Evolutionary conservation across 352 stramenopile genomes (phyloP), one percentile per base, ranked within the genome.

Genomic region (Pythium brachiatum): DNA sequence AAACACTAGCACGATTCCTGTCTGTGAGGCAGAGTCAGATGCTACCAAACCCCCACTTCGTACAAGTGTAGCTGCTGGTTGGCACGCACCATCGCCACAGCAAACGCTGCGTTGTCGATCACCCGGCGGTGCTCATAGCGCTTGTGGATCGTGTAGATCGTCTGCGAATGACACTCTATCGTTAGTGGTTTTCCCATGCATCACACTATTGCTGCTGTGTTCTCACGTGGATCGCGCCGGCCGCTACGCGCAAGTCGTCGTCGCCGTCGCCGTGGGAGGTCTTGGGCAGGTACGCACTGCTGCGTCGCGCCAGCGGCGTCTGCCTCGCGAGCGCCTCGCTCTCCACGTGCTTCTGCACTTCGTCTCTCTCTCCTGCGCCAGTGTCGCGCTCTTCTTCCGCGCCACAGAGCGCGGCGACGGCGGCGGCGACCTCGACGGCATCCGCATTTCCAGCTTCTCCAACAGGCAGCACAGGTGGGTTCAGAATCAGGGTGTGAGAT

Each of bases 111-210:
- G 34, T 91, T 89, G 50, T 93, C 83, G 32, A 89, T 64, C 7
- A 57, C 20, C n/a, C 85, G 79, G 6, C 80, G 81, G 16, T 69
- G 73, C 16, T 93, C 78, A 27, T 90, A 91, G 48, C 74, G 69
- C 61, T 76, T 67, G 61, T 90, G 79, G 13, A 90, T 73, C 21
- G 66, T 68, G 44, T 81, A 90, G 34, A 90, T 81, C 6, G 81
- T 83, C 78, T 89, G 15, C 41, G 20, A 63, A 21, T 34, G 8
- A 27, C 7, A 51, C 21, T 9, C 47, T 36, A 12, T 36, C 21
- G 18, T 31, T 18, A 18, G n/a, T 13, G 18, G 26, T 13, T 8
- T 41, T 23, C 3, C 5, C 50, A 43, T 32, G 29, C 29, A 34
- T 34, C 29, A 9, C 29, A 34, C 5, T 34, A 9, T 9, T 34